Evolutionary conservation across 768 basidiomycete genomes (phyloP), one percentile per base, ranked within the genome.

Genomic region (Phlebiopsis gigantea): DNA sequence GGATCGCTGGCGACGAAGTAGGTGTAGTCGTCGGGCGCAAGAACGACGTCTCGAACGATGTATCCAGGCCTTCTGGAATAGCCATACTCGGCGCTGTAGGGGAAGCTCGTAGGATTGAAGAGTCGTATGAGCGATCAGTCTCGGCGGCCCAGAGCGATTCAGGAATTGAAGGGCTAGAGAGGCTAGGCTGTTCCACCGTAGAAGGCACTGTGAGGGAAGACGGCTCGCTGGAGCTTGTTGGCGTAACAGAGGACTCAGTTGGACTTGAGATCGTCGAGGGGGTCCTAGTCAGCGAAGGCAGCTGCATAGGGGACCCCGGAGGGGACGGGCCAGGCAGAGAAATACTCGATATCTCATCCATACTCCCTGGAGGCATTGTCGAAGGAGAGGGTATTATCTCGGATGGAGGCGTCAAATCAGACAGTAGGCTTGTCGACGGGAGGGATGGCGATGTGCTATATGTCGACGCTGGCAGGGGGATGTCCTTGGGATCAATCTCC

Each of bases 1-100:
- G 58, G 19, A 60, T 54, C 10, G 68, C 64, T 14, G 67, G 63
- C 43, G 64, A 59, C 55, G 63, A 66, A 31, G 15, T 21, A 21
- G 50, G 30, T 2, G 68, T 65, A 17, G 65, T 79, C 58, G 79
- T 87, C 0, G 89, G 87, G 26, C 85, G 74, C 65, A 90, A 72
- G 66, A 87, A 76, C 0, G 89, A 90, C 0, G 88, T 88, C 56
- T 91, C 90, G 56, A 83, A 85, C 0, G 88, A 90, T 0, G 64
- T 71, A 60, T 91, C 90, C 8, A 63, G 66, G 4, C 76, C 79
- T 44, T 92, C 88, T 1, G 79, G 81, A 44, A 90, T 66, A 0
- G 73, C 71, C 5, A 71, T 60, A 5, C 77, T 75, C 46, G 71
- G 76, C 3, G 81, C 73, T 21, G 86, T 85, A 17, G 86, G 87